Evolutionary conservation across 305 asterid genomes (phyloP), one percentile per base, ranked within the genome.

Genomic region (Rubia occidens): DNA sequence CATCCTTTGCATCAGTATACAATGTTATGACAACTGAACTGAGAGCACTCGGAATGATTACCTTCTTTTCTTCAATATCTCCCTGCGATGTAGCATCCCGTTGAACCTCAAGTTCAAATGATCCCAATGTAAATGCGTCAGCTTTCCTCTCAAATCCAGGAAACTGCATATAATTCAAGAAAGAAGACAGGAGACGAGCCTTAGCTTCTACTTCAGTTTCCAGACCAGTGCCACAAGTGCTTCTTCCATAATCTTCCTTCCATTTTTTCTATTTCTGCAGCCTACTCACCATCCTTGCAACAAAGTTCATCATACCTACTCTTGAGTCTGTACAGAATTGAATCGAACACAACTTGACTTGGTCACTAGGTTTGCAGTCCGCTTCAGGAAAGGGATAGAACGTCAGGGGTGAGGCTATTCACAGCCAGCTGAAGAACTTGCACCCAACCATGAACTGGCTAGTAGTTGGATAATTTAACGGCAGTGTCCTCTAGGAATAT

Each of bases 361-460:
- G 53, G 82, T 77, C 70, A 87, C 73, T 69, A 91, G 90, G 72
- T 91, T 98, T 74, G 87, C 77, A 76, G 90, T 96, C 81, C 89
- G 91, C 72, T 86, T 77, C 89, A 84, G 72, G 96, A 89, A 58
- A 83, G 77, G 5, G 87, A 80, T 67, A 92, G 79, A 77, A 76
- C 78, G 69, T 95, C 99, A 77, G 97, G 79, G 29, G 98, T 86
- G 67, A 87, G 88, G 60, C 83, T 80, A 79, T 80, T 87, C 71
- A 89, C 74, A 71, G 96, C 86, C 76, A 86, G 88, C 70, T 77
- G 80, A 70, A 95, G 78, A 68, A 95, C 71, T 77, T 91, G 91
- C n/a, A 95, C 94, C 99, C 99, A 95, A 76, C 89, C 83, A 80
- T 89, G 97, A 76, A 95, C 83, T 62, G 96, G 80, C 97, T 91